These are phyloP conservation scores for Citrullus mucosospermus DNA, from an alignment of 306 rosid species.

Conservation along the genomic window DNA sequence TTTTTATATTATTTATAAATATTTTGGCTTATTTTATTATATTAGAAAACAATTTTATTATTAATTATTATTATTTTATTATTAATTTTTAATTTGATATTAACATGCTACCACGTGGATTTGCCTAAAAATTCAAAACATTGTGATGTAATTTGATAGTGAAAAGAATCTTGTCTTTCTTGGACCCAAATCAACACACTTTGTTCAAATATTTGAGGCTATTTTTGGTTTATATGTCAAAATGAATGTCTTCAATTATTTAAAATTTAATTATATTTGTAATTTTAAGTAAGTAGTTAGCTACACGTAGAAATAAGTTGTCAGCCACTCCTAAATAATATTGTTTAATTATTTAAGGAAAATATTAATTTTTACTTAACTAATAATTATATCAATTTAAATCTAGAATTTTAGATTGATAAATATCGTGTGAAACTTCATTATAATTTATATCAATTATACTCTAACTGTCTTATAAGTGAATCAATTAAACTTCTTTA, in stretches of 20 bases:
- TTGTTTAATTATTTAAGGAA: no score
- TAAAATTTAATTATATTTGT: background rate
- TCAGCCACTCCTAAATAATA: background rate
- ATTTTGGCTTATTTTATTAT: no score
- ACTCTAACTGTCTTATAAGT: no score
- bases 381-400: no score
- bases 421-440: no score
- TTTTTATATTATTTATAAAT: no score
- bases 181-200: background rate
- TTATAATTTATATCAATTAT: no score
- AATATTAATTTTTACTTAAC: no score
- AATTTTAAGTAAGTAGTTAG: background rate
- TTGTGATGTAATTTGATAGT: background rate
- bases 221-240: background rate
- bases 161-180: background rate
- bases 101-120: background rate
- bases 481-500: no score
- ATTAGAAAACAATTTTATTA: no score
- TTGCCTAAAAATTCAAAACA: background rate
- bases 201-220: background rate
- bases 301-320: background rate
- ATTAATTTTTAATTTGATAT: background rate
- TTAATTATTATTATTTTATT: background rate
- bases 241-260: background rate
- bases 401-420: no score